Evolutionary conservation across 2,329 filamentous ascomycete genomes (phyloP).

Genomic region (Colletotrichum neosansevieriae): DNA sequence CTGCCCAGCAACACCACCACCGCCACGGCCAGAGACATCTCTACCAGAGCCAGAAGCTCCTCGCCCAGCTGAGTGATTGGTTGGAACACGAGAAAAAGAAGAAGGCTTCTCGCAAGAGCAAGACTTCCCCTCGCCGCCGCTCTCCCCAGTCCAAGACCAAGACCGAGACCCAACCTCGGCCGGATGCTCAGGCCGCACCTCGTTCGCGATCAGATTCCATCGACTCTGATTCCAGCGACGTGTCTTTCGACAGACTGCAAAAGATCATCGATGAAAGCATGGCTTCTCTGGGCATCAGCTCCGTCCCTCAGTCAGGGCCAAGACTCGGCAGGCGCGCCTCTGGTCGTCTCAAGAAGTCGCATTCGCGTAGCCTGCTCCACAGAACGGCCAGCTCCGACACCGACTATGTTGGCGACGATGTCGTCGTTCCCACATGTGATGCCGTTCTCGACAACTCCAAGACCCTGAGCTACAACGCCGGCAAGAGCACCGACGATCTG

Average conservation of each 20-base stretch:
- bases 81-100: slow-evolving; percentile 82
- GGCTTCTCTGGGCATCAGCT: slow-evolving; percentile 63
- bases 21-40: slow-evolving; percentile 53
- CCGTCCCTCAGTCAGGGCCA: slow-evolving; percentile 58
- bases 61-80: slow-evolving; percentile 86
- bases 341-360: slow-evolving; percentile 52
- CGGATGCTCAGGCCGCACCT: slow-evolving; percentile 26
- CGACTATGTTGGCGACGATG: slow-evolving; percentile 84
- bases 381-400: slow-evolving; percentile 81
- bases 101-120: slow-evolving; percentile 67
- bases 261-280: slow-evolving; percentile 80
- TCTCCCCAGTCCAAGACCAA: slow-evolving; percentile 44
- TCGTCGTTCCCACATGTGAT: slow-evolving; percentile 86
- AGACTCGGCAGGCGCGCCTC: slow-evolving; percentile 58
- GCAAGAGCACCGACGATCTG: slow-evolving; percentile 54
- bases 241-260: slow-evolving; percentile 85
- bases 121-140: slow-evolving; percentile 56
- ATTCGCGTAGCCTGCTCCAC: slow-evolving; percentile 55
- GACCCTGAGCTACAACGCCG: slow-evolving; percentile 79
- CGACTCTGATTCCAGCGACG: slow-evolving; percentile 74
- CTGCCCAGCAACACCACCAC: slow-evolving; percentile 44
- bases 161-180: slow-evolving; percentile 27
- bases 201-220: slow-evolving; percentile 64
- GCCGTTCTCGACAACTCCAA: slow-evolving; percentile 90
- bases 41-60: slow-evolving; percentile 64